These are phyloP conservation scores for Macrolepiota fuliginosa DNA, from an alignment of 768 basidiomycete species.

Conservation along the genomic window DNA sequence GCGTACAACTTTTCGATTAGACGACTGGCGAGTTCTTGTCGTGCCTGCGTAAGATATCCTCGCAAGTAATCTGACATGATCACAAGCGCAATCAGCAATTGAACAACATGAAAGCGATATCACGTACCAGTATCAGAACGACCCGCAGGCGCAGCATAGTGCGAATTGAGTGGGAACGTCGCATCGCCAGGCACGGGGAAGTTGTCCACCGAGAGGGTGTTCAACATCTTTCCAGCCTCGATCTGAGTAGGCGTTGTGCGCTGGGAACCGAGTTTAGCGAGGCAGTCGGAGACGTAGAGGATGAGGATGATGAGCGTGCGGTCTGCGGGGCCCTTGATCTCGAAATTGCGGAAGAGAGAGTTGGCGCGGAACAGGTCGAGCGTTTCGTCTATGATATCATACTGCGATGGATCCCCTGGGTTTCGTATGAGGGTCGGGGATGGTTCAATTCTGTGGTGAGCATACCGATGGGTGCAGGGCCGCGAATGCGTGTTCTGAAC, in stretches of 20 bases:
- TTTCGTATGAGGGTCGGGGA: conserved; percentile 14
- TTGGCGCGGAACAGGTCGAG: conserved; percentile 98
- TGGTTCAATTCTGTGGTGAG: conserved; percentile 13
- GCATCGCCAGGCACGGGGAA: conserved; percentile 97
- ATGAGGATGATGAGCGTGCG: conserved; percentile 95
- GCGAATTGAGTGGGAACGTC: conserved; percentile 87
- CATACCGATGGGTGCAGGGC: conserved; percentile 83
- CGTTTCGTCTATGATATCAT: conserved; percentile 94
- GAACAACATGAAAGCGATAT: background rate
- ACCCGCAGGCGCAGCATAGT: conserved; percentile 80
- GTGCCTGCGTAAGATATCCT: conserved; percentile 87
- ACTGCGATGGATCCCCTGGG: conserved; percentile 71
- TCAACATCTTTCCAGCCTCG: conserved; percentile 84
- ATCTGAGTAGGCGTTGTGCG: conserved; percentile 71
- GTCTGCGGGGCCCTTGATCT: conserved; percentile 98
- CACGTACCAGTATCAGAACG: conserved; percentile 75
- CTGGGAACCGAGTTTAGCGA: conserved; percentile 79
- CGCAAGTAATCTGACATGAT: conserved; percentile 72
- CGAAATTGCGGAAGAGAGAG: conserved; percentile 98
- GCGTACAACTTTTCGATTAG: conserved; percentile 88
- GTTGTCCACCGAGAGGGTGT: conserved; percentile 90
- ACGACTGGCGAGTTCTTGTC: conserved; percentile 88
- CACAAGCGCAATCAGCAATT: conserved; percentile 12
- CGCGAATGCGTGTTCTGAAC: conserved; percentile 87
- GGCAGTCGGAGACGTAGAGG: conserved; percentile 96